Evolutionary conservation across 2,329 filamentous ascomycete genomes (phyloP).

Genomic region (Botryosphaeria dothidea): DNA sequence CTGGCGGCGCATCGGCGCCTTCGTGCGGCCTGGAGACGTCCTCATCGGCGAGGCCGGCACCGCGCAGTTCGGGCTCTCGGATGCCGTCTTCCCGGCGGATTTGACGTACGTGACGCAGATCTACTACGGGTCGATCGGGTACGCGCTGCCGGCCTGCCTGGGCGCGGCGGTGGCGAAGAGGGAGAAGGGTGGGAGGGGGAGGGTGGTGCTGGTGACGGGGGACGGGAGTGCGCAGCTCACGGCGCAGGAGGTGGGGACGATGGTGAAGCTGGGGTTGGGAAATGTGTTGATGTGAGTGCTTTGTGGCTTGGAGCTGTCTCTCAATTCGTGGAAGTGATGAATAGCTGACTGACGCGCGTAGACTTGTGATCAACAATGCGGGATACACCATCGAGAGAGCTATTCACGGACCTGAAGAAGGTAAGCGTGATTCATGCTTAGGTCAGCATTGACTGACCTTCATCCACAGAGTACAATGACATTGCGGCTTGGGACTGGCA

Average conservation of each 20-base stretch:
- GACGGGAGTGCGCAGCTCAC: not conserved
- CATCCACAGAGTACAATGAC: slow-evolving; percentile 24
- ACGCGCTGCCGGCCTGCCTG: slow-evolving; percentile 59
- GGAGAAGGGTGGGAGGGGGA: slow-evolving; percentile 3
- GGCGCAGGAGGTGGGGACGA: slow-evolving; percentile 23
- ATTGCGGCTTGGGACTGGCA: slow-evolving; percentile 27
- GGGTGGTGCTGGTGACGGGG: not conserved
- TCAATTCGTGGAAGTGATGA: not conserved
- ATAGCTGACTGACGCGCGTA: slow-evolving; percentile 31
- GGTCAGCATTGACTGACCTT: not conserved
- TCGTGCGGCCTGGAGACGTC: slow-evolving; percentile 56
- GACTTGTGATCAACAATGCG: slow-evolving; percentile 40
- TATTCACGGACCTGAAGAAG: slow-evolving; percentile 34
- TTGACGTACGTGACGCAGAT: slow-evolving; percentile 51
- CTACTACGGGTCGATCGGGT: slow-evolving; percentile 62
- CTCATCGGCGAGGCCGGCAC: slow-evolving; percentile 62
- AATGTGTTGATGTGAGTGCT: slow-evolving; percentile 40
- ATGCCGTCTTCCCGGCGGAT: slow-evolving; percentile 43
- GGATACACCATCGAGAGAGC: slow-evolving; percentile 43
- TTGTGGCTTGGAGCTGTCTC: slow-evolving; percentile 5
- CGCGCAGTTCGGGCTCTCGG: slow-evolving; percentile 29
- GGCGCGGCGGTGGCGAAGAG: slow-evolving; percentile 50
- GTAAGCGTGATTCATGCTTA: not conserved
- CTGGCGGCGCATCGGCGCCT: slow-evolving; percentile 26
- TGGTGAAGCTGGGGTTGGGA: slow-evolving; percentile 37